Evolutionary conservation across 139 green algal species (phyloP).

Genomic region (Asterochloris sp.): DNA sequence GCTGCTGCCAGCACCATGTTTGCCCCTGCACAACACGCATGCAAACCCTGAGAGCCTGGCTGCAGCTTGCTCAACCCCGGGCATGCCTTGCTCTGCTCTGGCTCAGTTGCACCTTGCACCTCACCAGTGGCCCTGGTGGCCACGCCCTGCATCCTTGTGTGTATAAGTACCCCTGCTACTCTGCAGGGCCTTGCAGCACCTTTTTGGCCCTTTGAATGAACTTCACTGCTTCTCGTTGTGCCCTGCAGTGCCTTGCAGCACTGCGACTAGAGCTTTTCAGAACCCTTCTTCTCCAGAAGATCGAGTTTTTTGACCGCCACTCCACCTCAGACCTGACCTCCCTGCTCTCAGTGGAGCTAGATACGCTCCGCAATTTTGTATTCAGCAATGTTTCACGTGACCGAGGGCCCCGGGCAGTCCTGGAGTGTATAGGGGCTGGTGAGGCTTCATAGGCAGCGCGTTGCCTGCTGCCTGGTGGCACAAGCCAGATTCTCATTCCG

Average conservation of each 20-base stretch:
- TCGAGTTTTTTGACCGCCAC: conserved; percentile 62
- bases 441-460: conserved; percentile 36
- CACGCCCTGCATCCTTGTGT: too few species aligned
- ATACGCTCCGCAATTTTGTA: conserved; percentile 74
- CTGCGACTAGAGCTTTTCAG: conserved; percentile 78
- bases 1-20: background rate
- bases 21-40: too few species aligned
- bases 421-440: conserved; percentile 61
- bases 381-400: conserved; percentile 80
- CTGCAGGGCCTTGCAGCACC: background rate
- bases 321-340: conserved; percentile 63
- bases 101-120: too few species aligned
- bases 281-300: conserved; percentile 73
- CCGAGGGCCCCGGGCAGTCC: conserved; percentile 63
- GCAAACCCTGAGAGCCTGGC: too few species aligned
- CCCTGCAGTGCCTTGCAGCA: conserved; percentile 40
- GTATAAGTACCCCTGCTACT: too few species aligned
- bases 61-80: too few species aligned
- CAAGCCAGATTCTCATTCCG: too few species aligned
- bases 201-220: background rate
- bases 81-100: too few species aligned
- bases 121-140: too few species aligned
- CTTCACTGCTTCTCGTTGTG: background rate
- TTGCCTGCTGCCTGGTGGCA: conserved; percentile 30
- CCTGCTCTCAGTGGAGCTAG: conserved; percentile 76